Conservation (phyloP, 345 rosid genomes). For the Arabidopsis arenosa region DNA sequence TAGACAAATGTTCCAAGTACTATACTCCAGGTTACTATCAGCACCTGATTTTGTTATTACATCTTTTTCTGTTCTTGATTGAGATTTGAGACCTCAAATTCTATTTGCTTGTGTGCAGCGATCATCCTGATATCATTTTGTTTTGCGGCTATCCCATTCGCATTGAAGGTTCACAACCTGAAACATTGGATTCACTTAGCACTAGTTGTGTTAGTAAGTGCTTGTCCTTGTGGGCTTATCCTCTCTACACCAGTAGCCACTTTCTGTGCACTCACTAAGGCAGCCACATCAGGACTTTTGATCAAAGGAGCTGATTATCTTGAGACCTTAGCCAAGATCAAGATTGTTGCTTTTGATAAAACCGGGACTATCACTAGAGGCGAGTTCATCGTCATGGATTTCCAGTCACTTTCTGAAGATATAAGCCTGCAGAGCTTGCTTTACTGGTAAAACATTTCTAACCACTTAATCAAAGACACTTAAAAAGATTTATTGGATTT, state of each 20-base stretch:
- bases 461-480: background rate
- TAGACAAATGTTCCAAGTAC: constrained; percentile 74
- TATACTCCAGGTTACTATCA: constrained; percentile 78
- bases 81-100: background rate
- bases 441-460: constrained; percentile 59
- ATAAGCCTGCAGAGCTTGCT: constrained; percentile 55
- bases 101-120: constrained; percentile 15
- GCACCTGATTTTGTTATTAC: background rate
- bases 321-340: constrained; percentile 74
- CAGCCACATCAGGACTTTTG: constrained; percentile 82
- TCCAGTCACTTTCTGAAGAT: constrained; percentile 54
- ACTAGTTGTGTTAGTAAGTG: constrained; percentile 84
- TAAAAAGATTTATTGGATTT: background rate
- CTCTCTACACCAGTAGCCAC: constrained; percentile 94
- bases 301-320: constrained; percentile 88
- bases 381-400: constrained; percentile 79
- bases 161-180: constrained; percentile 47
- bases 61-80: background rate
- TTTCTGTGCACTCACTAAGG: constrained; percentile 87
- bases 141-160: constrained; percentile 70
- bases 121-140: constrained; percentile 34
- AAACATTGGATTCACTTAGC: constrained; percentile 78
- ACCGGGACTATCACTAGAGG: constrained; percentile 92
- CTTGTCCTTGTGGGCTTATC: constrained; percentile 91
- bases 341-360: constrained; percentile 81